Evolutionary conservation across 352 stramenopile species (phyloP).

Genomic region (Plasmopara muralis): DNA sequence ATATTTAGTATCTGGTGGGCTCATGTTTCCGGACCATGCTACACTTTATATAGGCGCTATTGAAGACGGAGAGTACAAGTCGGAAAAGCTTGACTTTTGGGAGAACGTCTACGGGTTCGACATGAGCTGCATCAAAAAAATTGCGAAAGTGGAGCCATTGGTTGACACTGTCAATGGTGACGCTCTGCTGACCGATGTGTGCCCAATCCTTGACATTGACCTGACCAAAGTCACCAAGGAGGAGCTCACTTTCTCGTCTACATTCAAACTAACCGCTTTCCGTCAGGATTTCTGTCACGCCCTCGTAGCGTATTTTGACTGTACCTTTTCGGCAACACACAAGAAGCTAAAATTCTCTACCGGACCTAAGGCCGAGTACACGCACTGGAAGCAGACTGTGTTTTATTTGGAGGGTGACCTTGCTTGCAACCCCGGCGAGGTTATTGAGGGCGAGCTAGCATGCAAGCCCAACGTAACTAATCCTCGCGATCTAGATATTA

Average conservation of each 20-base stretch:
- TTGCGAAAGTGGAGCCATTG: constrained; percentile 94
- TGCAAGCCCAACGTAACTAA: constrained; percentile 89
- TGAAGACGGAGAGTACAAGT: constrained; percentile 94
- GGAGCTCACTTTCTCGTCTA: constrained; percentile 89
- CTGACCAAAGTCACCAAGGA: constrained; percentile 90
- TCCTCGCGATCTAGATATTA: constrained; percentile 92
- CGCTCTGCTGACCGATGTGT: constrained; percentile 85
- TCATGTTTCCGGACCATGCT: constrained; percentile 96
- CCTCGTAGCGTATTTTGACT: constrained; percentile 98
- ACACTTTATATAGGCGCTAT: constrained; percentile 94
- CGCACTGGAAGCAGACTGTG: constrained; percentile 99
- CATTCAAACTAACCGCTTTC: constrained; percentile 87
- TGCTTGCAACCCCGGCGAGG: constrained; percentile 76
- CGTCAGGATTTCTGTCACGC: constrained; percentile 95
- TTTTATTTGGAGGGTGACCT: constrained; percentile 92
- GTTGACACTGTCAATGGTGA: constrained; percentile 96
- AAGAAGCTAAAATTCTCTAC: constrained; percentile 96
- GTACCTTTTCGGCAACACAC: constrained; percentile 93
- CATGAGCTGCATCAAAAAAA: constrained; percentile 97
- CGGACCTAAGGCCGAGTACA: constrained; percentile 90
- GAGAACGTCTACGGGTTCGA: constrained; percentile 99
- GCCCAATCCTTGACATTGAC: constrained; percentile 91
- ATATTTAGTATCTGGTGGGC: constrained; percentile 87
- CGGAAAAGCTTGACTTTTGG: constrained; percentile 96
- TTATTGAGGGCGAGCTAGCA: constrained; percentile 85